Base-by-base conservation (phyloP, 2,329 filamentous ascomycete genomes). In the Thelonectria blattea region DNA sequence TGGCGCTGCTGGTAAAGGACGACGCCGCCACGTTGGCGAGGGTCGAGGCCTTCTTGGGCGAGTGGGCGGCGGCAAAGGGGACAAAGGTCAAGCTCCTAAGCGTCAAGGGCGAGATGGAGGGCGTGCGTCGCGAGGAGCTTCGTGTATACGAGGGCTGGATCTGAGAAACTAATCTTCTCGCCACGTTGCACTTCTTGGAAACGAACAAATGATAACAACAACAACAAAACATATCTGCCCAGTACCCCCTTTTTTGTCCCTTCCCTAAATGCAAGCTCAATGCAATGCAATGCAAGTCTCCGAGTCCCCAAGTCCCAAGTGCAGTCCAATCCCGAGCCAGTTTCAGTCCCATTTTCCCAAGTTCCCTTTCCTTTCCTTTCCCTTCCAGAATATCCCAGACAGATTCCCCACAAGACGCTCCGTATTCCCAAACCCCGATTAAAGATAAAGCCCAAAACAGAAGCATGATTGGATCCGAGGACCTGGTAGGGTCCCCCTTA, bases 1-100 rank as follows among this genome's bases (percentile, higher is more conserved):
- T 97, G 56, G 91, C 90, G 1, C 75, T 99, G 61, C 76, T 99
- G 60, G 86, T 97, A 65, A 83, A 85, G 69, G 91, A 97, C 69
- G 87, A 91, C 54, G 82, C 81, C 37, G 83, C 83, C 50, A 91
- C 91, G 1, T 78, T 89, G 56, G 72, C 73, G 20, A 78, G 80
- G 12, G 76, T 98, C 20, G 81, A 84, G 63, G 76, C 78, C 45
- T 88, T 92, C 45, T 75, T 97, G 60, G 79, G 78, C 18, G 77
- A 79, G 24, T 98, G 92, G 89, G 88, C 81, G 61, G 68, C 74
- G 65, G 78, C 82, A 49, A 85, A 83, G 66, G 84, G 81, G 46
- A 84, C 84, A 1, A 86, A 83, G 66, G 91, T 94, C 7, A 87
- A 87, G 65, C 79, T 93, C 63, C 77, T 96, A 50, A 81, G 80